Evolutionary conservation across 2,329 filamentous ascomycete genomes (phyloP).

Genomic region (Sarocladium strictum): DNA sequence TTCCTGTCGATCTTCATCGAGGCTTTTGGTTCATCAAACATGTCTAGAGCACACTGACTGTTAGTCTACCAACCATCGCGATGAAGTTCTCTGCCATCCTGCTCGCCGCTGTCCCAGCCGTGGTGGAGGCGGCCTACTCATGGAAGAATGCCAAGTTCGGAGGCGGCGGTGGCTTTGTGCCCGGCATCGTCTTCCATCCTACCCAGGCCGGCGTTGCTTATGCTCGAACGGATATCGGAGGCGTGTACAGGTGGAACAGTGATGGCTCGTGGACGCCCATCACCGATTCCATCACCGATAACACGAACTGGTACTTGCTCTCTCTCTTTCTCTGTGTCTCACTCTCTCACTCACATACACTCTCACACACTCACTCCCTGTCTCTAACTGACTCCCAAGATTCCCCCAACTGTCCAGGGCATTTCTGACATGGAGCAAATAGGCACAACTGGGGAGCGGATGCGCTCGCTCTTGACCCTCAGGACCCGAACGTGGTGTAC

Average conservation of each 20-base stretch:
- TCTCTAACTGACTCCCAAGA: too few relatives aligned
- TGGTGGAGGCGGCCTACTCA: slow-evolving; percentile 8
- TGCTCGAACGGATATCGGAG: slow-evolving; percentile 51
- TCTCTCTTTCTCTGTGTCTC: slow-evolving; percentile 11
- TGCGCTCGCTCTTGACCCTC: slow-evolving; percentile 49
- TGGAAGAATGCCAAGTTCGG: slow-evolving; percentile 48
- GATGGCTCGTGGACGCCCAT: slow-evolving; percentile 36
- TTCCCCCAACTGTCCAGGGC: too few relatives aligned
- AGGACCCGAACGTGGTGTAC: slow-evolving; percentile 45
- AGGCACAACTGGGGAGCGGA: slow-evolving; percentile 53
- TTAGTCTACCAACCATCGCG: too few relatives aligned
- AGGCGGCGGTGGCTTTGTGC: slow-evolving; percentile 51
- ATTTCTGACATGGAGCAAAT: slow-evolving; percentile 1
- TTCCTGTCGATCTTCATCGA: too few relatives aligned
- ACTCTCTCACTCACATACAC: too few relatives aligned
- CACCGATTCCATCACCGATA: slow-evolving; percentile 38
- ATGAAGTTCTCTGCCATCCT: too few relatives aligned
- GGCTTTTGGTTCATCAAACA: too few relatives aligned
- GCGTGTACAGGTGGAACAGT: slow-evolving; percentile 45
- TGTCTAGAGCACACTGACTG: too few relatives aligned
- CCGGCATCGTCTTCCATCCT: slow-evolving; percentile 52
- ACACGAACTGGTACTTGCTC: slow-evolving; percentile 35
- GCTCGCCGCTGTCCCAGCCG: too few relatives aligned
- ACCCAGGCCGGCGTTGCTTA: slow-evolving; percentile 44
- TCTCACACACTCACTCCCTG: too few relatives aligned